Evolutionary conservation across 139 green algal species (phyloP).

Genomic region (Coelastrella sp.): DNA sequence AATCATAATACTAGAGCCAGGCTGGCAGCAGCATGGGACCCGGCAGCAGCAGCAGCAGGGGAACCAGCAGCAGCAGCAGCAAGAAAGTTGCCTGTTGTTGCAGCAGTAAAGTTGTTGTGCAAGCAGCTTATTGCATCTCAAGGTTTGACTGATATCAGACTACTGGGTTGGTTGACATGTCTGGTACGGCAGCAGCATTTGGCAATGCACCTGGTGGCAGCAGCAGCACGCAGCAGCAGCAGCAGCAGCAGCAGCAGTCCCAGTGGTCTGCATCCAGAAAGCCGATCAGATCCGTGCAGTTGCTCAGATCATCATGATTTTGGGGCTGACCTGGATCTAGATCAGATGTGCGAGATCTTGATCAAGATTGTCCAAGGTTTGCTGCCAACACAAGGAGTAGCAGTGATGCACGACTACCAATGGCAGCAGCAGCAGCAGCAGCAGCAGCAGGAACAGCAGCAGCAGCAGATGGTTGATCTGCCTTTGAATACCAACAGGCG

Average conservation of each 20-base stretch:
- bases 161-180: slow-evolving; percentile 30
- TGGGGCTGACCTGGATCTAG: not conserved
- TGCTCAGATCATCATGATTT: no score
- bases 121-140: not conserved
- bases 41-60: not conserved
- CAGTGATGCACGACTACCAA: not conserved
- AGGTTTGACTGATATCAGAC: slow-evolving; percentile 11
- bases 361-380: slow-evolving; percentile 5
- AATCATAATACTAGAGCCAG: not conserved
- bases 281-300: no score
- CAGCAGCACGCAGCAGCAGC: not conserved
- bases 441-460: not conserved
- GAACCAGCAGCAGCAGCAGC: not conserved
- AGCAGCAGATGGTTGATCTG: not conserved
- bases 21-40: not conserved
- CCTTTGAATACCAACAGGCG: not conserved
- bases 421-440: slow-evolving; percentile 25
- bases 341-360: not conserved
- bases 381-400: not conserved
- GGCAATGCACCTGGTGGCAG: slow-evolving; percentile 1
- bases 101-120: slow-evolving; percentile 23
- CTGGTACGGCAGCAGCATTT: slow-evolving; percentile 27
- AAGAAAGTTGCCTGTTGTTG: slow-evolving; percentile 14
- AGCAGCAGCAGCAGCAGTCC: not conserved
- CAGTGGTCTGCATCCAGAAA: not conserved